Base-by-base conservation (phyloP, 352 stramenopile species). In the Phytophthora europaea region DNA sequence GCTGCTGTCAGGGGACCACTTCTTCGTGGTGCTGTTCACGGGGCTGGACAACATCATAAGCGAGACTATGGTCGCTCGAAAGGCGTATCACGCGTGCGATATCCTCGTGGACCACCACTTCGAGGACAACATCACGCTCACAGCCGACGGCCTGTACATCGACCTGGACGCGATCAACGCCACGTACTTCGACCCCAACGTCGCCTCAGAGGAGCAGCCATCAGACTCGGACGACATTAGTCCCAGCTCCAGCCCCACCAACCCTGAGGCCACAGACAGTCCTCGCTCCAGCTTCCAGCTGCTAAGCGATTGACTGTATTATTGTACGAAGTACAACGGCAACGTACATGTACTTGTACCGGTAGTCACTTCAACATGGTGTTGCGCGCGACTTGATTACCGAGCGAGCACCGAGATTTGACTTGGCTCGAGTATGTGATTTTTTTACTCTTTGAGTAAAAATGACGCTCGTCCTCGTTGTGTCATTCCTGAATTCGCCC, bases 71-170 rank as follows among this genome's bases (percentile, higher is more conserved):
- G 84, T 88, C 43, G 72, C 80, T 6, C 75, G 82, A 2, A 91
- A 89, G 61, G 76, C 82, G 6, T 90, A 91, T 40, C 81, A 88
- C 60, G 85, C 76, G 51, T 90, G 80, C 57, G 84, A 91, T 55
- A 76, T 91, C 15, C 72, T 90, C 10, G 80, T 90, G 1, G 80
- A 78, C 2, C 84, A 90, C 64, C 80, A 90, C 52, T 91, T 91
- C 53, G 73, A 84, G 7, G 80, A 91, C 68, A 89, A 88, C 56
- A 89, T 90, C 72, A 87, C 79, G 53, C 65, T 91, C 18, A 72
- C 82, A 0, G 47, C 74, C 0, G 82, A 91, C 13, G 84, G 84
- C 3, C 63, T 90, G 28, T 80, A 90, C 64, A 82, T 91, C 38
- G 82, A 91, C 56, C 33, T 91, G 26, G 76, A 82, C 38, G 77